A percentile compares a stretch with the other conserved stretches of the same genome.
Conservation (phyloP, 2,329 filamentous ascomycete genomes). For the Gaeumannomyces tritici region DNA sequence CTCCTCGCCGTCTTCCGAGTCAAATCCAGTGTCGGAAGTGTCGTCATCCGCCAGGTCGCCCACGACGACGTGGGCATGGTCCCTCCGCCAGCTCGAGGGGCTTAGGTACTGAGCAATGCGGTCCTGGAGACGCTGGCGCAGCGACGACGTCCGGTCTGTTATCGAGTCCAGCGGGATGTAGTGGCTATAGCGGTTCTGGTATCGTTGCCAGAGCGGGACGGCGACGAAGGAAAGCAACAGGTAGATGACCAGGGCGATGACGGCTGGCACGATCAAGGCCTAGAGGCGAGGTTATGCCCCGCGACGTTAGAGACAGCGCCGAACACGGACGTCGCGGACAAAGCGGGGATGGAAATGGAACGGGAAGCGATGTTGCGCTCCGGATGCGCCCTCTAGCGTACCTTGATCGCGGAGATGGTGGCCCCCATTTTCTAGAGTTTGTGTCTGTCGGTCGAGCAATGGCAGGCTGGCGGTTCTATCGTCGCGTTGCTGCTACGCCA, state of each 20-base stretch:
- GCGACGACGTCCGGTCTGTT: slow-evolving; percentile 43
- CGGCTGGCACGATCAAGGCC: slow-evolving; percentile 61
- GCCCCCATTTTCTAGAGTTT: slow-evolving; percentile 19
- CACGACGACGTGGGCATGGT: slow-evolving; percentile 19
- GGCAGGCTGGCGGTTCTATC: neutral
- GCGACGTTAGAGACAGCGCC: neutral
- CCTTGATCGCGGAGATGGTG: slow-evolving; percentile 27
- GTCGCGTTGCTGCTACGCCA: neutral
- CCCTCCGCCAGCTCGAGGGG: slow-evolving; percentile 38
- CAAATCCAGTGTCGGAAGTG: slow-evolving; percentile 39
- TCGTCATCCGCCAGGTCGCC: slow-evolving; percentile 25
- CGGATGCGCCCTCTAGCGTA: slow-evolving; percentile 8
- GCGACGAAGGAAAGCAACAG: slow-evolving; percentile 54
- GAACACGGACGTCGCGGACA: neutral
- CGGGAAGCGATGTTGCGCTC: neutral
- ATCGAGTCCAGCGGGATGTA: slow-evolving; percentile 62
- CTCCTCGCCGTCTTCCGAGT: slow-evolving; percentile 62
- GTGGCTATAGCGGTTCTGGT: slow-evolving; percentile 61
- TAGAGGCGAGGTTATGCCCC: slow-evolving; percentile 20
- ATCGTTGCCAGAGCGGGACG: slow-evolving; percentile 59
- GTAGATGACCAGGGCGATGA: slow-evolving; percentile 62
- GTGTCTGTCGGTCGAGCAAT: neutral
- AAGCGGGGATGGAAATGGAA: neutral
- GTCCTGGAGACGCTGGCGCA: slow-evolving; percentile 37
- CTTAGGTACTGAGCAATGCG: slow-evolving; percentile 28